Base-by-base conservation (phyloP, 495 filamentous ascomycete genomes). In the Penicillium roqueforti region DNA sequence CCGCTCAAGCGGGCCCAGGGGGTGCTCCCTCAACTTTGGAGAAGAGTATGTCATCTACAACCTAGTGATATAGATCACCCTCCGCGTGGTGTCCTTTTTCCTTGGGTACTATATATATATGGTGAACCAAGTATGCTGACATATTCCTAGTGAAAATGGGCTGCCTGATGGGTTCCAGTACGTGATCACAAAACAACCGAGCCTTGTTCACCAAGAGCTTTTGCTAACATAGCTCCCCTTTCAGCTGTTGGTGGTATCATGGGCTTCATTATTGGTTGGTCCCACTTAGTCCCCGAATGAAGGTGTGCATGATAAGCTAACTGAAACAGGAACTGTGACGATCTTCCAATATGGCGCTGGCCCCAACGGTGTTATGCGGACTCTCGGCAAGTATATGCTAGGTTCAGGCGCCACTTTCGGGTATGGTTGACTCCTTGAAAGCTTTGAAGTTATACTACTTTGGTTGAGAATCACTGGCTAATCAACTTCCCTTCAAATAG, bases 331-430 rank as follows among this genome's bases (percentile, higher is more conserved):
- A 62, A 86, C 87, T 29, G 91, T 95, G 60, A 95, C 91, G 52
- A 95, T 98, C 65, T 87, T 97, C 66, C 82, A 93, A 75, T 93
- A 90, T 60, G 93, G 93, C 29, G 88, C 91, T 19, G 93, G 93
- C 11, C 86, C 91, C 4, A 95, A 97, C 62, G 93, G 93, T 41
- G 86, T 95, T 58, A 87, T 95, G 79, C 81, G 93, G 57, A 95
- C 89, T 53, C 74, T 98, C 31, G 92, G 92, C 48, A 92, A 97
- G 73, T 97, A 95, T 68, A 98, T 98, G 93, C 67, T 91, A 28
- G 92, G 89, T n/a, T 97, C 93, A 23, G 91, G 91, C 40, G 91
- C 91, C 20, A 96, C 91, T 32, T 98, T 98, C 68, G 93, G 93
- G 93, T 97, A 80, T 47, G 83, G 22, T 53, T 20, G 23, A 40